These are phyloP conservation scores for Prillingera fragicola DNA, from an alignment of 1,284 basidiomycete genomes.

Conservation along the genomic window DNA sequence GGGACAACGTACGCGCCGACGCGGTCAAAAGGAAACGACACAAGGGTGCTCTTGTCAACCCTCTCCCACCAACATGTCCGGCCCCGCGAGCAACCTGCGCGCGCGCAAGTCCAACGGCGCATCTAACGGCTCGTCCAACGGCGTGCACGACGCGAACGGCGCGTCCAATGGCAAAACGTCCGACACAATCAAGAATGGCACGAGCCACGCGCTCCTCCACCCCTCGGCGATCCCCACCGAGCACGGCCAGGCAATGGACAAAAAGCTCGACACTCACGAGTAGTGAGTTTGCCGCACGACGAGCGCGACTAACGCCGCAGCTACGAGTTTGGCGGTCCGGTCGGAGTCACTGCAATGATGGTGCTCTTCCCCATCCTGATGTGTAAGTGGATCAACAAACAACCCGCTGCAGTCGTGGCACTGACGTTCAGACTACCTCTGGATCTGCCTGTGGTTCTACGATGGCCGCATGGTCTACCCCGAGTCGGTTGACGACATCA, in stretches of 20 bases:
- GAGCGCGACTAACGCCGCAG: conserved; percentile 46
- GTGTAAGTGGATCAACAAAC: conserved; percentile 35
- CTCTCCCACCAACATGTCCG: conserved; percentile 2
- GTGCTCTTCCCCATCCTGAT: conserved; percentile 68
- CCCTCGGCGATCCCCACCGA: conserved; percentile 51
- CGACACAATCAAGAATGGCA: conserved; percentile 24
- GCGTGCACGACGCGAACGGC: conserved; percentile 17
- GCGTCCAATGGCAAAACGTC: conserved; percentile 12
- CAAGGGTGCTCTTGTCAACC: no score
- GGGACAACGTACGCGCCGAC: no score
- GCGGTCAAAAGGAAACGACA: no score
- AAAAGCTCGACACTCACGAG: conserved; percentile 67
- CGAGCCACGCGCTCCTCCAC: conserved; percentile 25
- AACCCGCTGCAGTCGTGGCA: background rate
- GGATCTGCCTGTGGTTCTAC: conserved; percentile 96
- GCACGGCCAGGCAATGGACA: conserved; percentile 64
- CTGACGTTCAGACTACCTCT: conserved; percentile 88
- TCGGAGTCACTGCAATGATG: conserved; percentile 91
- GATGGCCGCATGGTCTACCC: conserved; percentile 81
- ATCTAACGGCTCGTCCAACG: conserved; percentile 10
- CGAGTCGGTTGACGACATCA: conserved; percentile 62
- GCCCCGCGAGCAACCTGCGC: conserved; percentile 23
- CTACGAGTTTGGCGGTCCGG: conserved; percentile 94
- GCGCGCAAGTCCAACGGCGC: conserved; percentile 19
- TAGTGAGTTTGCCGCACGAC: conserved; percentile 50